phyloP scores from a whole-genome alignment of 345 rosid species.

The Kernera saxatilis region DNA sequence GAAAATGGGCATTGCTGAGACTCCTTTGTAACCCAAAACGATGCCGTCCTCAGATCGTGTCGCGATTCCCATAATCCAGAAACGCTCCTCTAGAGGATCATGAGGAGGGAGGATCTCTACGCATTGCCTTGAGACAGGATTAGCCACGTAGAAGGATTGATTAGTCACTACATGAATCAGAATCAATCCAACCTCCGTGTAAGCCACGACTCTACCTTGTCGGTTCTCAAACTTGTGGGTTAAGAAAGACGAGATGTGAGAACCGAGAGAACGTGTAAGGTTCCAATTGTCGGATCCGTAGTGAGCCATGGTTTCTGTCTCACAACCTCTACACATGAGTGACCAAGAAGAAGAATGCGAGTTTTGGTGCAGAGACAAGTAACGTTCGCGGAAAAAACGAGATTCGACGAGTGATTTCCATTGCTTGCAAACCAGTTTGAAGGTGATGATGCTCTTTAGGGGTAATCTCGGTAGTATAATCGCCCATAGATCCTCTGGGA shows the following conservation, averaged over 20 bases:
- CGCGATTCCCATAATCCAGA: background rate
- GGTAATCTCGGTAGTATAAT: background rate
- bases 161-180: background rate
- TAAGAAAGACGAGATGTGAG: background rate
- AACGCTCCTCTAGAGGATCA: background rate
- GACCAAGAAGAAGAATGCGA: background rate
- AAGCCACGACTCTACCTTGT: background rate
- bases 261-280: background rate
- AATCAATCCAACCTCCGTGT: background rate
- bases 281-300: background rate
- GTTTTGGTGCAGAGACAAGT: background rate
- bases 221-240: background rate
- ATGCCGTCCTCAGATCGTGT: background rate
- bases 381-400: background rate
- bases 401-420: constrained; percentile 1
- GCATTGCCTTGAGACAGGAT: background rate
- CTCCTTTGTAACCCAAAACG: constrained; percentile 1
- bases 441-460: background rate
- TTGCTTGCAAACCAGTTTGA: background rate
- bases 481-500: background rate
- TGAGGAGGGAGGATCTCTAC: background rate
- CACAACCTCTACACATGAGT: background rate
- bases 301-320: background rate
- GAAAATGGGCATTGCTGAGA: too few relatives aligned
- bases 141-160: background rate